These are phyloP conservation scores for Komagataea norvegica DNA, from an alignment of 1,139 yeast species.

Conservation along the genomic window DNA sequence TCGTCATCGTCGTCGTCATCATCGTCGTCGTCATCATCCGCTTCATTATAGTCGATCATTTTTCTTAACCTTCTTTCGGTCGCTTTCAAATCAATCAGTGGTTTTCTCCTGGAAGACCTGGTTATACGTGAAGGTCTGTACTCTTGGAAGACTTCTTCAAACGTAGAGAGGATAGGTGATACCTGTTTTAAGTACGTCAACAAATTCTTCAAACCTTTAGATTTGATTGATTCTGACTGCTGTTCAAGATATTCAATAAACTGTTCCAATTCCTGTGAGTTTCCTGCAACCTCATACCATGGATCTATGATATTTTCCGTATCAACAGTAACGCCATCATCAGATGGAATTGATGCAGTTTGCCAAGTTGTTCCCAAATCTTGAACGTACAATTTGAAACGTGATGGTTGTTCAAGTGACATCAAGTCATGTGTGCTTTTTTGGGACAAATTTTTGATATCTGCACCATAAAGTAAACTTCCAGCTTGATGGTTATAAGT, in stretches of 20 bases:
- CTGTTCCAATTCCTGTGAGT: conserved; percentile 30
- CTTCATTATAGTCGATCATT: conserved; percentile 13
- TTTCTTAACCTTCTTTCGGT: conserved; percentile 15
- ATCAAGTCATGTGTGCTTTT: conserved; percentile 17
- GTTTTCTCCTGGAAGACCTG: conserved; percentile 20
- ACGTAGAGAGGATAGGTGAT: conserved; percentile 15
- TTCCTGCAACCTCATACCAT: conserved; percentile 45
- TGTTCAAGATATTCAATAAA: conserved; percentile 32
- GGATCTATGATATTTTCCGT: conserved; percentile 17
- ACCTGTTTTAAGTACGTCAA: conserved; percentile 13
- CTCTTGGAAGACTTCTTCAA: conserved; percentile 15
- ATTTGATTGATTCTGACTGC: conserved; percentile 24
- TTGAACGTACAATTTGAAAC: conserved; percentile 47
- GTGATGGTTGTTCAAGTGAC: conserved; percentile 31
- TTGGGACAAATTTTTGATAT: conserved; percentile 18
- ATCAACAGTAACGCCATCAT: background rate
- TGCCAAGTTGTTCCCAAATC: conserved; percentile 37
- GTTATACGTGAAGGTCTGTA: conserved; percentile 12
- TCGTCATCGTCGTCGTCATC: conserved; percentile 13
- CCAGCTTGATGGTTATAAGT: conserved; percentile 40
- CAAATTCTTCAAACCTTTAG: conserved; percentile 9
- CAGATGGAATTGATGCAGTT: conserved; percentile 8
- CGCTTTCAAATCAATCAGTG: conserved; percentile 14
- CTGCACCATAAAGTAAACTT: conserved; percentile 29
- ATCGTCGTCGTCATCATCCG: conserved; percentile 12